phyloP scores from a whole-genome alignment of 306 rosid species.

The Trifolium pratense region DNA sequence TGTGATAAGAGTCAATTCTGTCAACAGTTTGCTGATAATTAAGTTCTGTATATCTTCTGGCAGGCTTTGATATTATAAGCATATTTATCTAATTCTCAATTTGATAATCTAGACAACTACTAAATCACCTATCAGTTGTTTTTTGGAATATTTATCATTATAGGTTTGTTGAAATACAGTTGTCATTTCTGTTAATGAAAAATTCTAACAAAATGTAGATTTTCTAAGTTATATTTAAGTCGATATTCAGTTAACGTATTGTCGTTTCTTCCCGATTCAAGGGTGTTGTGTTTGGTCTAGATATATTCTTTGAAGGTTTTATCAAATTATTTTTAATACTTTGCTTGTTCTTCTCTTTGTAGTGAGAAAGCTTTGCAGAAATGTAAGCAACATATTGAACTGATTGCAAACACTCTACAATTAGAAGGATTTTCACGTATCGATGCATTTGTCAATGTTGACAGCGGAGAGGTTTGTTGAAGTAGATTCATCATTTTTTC shows the following conservation, averaged over 20 bases:
- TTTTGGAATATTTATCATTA: conserved; percentile 7
- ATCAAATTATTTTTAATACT: conserved; percentile 33
- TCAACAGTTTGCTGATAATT: not conserved
- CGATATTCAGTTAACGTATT: no score
- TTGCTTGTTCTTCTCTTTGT: conserved; percentile 33
- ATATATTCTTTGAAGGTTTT: not conserved
- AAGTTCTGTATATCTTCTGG: not conserved
- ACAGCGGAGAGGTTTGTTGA: conserved; percentile 81
- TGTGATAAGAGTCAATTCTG: conserved; percentile 15
- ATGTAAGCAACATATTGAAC: conserved; percentile 73
- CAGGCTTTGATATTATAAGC: conserved; percentile 24
- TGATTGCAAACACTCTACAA: conserved; percentile 78
- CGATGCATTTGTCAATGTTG: conserved; percentile 89
- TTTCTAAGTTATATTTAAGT: conserved; percentile 27
- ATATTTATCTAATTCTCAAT: not conserved
- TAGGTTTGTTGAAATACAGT: not conserved
- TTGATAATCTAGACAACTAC: conserved; percentile 23
- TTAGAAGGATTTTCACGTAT: conserved; percentile 94
- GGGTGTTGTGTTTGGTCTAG: no score
- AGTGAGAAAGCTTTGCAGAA: conserved; percentile 72
- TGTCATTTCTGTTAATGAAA: not conserved
- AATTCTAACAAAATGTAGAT: not conserved
- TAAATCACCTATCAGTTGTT: not conserved
- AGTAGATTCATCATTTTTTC: not conserved
- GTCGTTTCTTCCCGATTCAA: not conserved